Evolutionary conservation across 208 protist species (phyloP).

Genomic region (Acanthamoeba triangularis): DNA sequence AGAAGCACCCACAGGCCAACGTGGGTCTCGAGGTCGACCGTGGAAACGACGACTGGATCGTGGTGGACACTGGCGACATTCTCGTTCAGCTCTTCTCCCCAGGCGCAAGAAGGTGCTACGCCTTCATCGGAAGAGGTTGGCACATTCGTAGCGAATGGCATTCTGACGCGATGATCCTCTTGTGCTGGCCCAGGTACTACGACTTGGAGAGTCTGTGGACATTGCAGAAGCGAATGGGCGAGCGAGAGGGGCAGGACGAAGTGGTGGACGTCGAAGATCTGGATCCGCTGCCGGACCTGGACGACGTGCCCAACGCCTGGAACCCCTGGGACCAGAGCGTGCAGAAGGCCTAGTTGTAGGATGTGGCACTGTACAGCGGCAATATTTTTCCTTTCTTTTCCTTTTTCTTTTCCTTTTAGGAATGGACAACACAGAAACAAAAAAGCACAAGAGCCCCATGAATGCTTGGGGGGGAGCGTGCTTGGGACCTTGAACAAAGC

Average conservation of each 20-base stretch:
- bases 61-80: slow-evolving; percentile 50
- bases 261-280: slow-evolving; percentile 57
- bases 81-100: slow-evolving; percentile 59
- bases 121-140: not conserved
- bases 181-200: slow-evolving; percentile 34
- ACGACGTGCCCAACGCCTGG: slow-evolving; percentile 65
- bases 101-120: not conserved
- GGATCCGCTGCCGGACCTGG: slow-evolving; percentile 59
- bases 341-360: no score
- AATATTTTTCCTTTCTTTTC: no score
- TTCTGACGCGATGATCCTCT: not conserved
- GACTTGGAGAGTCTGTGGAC: slow-evolving; percentile 66
- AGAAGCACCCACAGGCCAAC: not conserved
- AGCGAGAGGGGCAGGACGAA: not conserved
- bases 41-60: slow-evolving; percentile 70
- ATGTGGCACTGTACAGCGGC: no score
- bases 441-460: no score
- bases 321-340: slow-evolving; percentile 65
- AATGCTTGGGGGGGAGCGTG: no score
- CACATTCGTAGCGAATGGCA: not conserved
- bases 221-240: not conserved
- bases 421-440: no score
- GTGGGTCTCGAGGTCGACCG: not conserved
- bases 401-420: no score
- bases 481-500: no score